Base-by-base conservation (phyloP, 2,329 filamentous ascomycete genomes). In the Fusarium xylarioides region DNA sequence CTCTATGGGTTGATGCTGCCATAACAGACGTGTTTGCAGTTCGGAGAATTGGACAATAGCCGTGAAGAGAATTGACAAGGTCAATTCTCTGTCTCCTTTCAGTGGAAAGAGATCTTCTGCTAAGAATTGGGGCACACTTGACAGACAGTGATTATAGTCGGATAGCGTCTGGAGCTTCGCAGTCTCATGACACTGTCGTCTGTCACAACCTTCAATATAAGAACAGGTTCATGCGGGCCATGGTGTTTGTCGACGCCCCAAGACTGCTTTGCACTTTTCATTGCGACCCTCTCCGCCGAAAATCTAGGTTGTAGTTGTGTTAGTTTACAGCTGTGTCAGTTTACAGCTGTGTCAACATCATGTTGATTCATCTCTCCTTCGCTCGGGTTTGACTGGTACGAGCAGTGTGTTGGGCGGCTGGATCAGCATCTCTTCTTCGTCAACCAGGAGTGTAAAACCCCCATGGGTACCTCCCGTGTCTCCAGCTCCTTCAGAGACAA, bases 241-340 rank as follows among this genome's bases (percentile, higher is more conserved):
- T 42, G 15, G 15, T 15, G 9, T 42, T n/a, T 3, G 40, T 5
- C 14, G 21, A 42, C 14, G 21, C 14, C 21, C 21, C 15, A 6
- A 14, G 3, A 40, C 38, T 42, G 14, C 21, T n/a, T 42, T 15
- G 4, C 3, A 42, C 3, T 42, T 42, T 21, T 42, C 38, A 42
- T 42, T 6, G 9, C 15, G 21, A 2, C 21, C 21, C 21, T 42
- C 38, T 19, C 15, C 6, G 21, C 0, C 12, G 9, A 0, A 16
- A 7, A 42, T 5, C 14, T 6, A 42, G 21, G 38, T 7, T 42
- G 14, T 42, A 40, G 8, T n/a, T 42, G 5, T 42, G 19, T 42
- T 8, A 40, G 38, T 40, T n/a, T n/a, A 40, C n/a, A n/a, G 38
- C 12, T 40, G 9, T 14, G 21, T n/a, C 38, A 14, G 38, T 40